Conservation (phyloP, 1,139 yeast species). For the Suhomyces panamericanus region DNA sequence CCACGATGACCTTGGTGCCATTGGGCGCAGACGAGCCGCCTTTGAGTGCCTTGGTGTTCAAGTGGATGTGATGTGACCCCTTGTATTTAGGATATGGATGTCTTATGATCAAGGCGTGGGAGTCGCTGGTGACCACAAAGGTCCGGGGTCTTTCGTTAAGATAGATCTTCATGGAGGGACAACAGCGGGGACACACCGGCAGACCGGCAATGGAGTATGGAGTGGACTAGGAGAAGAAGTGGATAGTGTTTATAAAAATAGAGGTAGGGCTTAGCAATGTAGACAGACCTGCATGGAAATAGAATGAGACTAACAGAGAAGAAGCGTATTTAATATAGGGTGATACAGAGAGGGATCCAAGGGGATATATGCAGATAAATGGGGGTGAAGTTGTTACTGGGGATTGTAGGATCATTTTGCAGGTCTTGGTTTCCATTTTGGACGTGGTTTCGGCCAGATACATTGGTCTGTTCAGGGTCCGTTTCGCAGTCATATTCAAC, state of each 20-base stretch:
- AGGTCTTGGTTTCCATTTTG: no score
- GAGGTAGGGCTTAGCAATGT: not conserved
- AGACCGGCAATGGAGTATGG: not conserved
- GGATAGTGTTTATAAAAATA: not conserved
- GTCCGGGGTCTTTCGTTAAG: constrained; percentile 56
- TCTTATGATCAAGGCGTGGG: constrained; percentile 51
- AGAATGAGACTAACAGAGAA: no score
- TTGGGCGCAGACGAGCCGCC: constrained; percentile 7
- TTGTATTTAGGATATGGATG: constrained; percentile 42
- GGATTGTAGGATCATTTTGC: no score
- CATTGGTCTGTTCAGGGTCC: no score
- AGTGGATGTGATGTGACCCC: constrained; percentile 33
- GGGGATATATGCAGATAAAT: not conserved
- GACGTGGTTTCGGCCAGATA: no score
- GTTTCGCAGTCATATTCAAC: no score
- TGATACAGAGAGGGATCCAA: not conserved
- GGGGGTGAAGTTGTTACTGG: no score
- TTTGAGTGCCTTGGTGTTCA: constrained; percentile 28
- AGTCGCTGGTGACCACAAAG: constrained; percentile 50
- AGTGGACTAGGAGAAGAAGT: not conserved
- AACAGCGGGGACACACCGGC: not conserved
- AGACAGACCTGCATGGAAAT: not conserved
- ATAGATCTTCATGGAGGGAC: constrained; percentile 45
- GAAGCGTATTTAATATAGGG: no score
- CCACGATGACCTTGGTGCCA: constrained; percentile 46